Base-by-base conservation (phyloP, 768 basidiomycete genomes). In the Trametes punicea region DNA sequence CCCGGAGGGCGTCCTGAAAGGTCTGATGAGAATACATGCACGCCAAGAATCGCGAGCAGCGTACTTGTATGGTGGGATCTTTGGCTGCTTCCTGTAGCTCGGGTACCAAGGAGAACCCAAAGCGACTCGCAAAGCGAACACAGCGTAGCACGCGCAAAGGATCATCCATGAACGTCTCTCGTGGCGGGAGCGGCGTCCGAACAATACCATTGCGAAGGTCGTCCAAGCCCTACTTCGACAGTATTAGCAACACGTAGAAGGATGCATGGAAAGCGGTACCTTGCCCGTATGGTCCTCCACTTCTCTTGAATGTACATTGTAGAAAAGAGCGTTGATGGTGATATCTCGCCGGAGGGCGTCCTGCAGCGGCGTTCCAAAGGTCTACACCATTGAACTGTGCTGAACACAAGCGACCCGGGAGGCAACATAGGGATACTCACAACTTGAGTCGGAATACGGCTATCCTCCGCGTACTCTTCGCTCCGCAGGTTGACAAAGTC, bases 281-380 rank as follows among this genome's bases (percentile, higher is more conserved):
- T 85, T 87, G 63, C 77, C 80, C 1, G 93, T 96, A 64, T 80
- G 80, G 68, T 99, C 97, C 67, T 99, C 97, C 2, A 99, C 87
- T 3, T 73, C 62, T 13, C 84, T 81, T 1, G 87, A 85, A 65
- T 97, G 93, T 1, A 99, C 81, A 62, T 99, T 98, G 74, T 95
- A 98, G 73, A 98, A 98, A 6, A 99, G 75, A 0, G 96, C 77
- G 67, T 99, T 99, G 70, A 99, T 97, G 1, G 97, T 98, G 26
- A 89, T 83, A 69, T 99, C 97, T 64, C 97, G 78, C 49, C 97
- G 77, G 45, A 89, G 69, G 2, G 97, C 94, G 68, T 99, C 97
- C 73, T 98, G 81, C 13, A 89, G 66, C 0, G 96, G 94, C 3
- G 95, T 96, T 6, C 97, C 97, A 53, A 94, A 96, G 30, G 81